These are phyloP conservation scores for Apiospora arundinis DNA, from an alignment of 2,329 filamentous ascomycete genomes.

Conservation along the genomic window DNA sequence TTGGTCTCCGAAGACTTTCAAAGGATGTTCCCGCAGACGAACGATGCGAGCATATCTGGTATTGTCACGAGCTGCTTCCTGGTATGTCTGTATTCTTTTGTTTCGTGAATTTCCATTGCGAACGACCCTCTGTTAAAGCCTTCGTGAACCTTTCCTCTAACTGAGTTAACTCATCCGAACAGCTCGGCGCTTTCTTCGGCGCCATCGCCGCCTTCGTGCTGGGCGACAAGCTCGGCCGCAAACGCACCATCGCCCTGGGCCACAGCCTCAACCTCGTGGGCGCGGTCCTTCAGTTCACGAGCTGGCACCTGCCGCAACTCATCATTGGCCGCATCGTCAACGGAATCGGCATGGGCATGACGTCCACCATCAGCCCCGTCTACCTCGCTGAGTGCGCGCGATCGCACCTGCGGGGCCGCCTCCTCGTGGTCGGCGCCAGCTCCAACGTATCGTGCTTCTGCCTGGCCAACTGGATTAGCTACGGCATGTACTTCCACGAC, in stretches of 20 bases:
- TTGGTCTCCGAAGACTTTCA: conserved; percentile 49
- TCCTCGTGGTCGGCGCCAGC: conserved; percentile 37
- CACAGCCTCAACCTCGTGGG: conserved; percentile 67
- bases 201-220: conserved; percentile 67
- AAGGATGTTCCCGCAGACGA: conserved; percentile 44
- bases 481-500: conserved; percentile 43
- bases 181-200: conserved; percentile 71
- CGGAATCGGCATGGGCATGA: conserved; percentile 39
- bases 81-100: conserved; percentile 36
- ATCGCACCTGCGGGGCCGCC: conserved; percentile 34
- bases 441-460: conserved; percentile 47
- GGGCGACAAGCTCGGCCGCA: conserved; percentile 71
- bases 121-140: no score
- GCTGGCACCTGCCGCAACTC: conserved; percentile 37
- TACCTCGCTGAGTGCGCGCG: conserved; percentile 38
- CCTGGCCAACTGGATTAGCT: conserved; percentile 56
- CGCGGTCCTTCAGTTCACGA: conserved; percentile 59
- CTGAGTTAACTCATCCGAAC: neutral
- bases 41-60: conserved; percentile 48
- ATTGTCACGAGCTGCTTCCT: conserved; percentile 52
- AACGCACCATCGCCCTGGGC: conserved; percentile 68
- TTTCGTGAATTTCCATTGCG: neutral
- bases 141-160: neutral
- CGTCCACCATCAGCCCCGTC: conserved; percentile 39
- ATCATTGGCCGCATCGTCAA: conserved; percentile 37